Evolutionary conservation across 768 basidiomycete genomes (phyloP).

Genomic region (Exsudoporus frostii): DNA sequence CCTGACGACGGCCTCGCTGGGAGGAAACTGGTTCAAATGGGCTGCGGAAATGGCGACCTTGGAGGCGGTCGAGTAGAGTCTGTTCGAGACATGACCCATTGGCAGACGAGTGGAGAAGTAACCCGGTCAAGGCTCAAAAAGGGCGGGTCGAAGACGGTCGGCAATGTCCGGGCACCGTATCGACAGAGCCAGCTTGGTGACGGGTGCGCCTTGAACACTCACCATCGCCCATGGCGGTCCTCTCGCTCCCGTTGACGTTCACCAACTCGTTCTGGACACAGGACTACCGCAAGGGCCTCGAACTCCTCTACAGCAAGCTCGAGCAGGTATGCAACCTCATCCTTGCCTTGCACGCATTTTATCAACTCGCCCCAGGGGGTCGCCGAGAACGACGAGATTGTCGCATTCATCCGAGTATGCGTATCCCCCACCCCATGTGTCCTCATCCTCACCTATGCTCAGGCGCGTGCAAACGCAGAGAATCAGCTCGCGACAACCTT

Average conservation of each 20-base stretch:
- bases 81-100: constrained; percentile 62
- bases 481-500: constrained; percentile 58
- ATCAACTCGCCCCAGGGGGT: constrained; percentile 53
- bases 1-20: constrained; percentile 47
- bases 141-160: constrained; percentile 32
- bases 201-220: constrained; percentile 10
- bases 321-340: constrained; percentile 56
- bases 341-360: constrained; percentile 2
- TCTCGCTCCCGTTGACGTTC: constrained; percentile 86
- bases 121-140: constrained; percentile 16
- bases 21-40: constrained; percentile 56
- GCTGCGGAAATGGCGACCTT: constrained; percentile 56
- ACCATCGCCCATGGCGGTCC: constrained; percentile 64
- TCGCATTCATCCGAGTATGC: constrained; percentile 77
- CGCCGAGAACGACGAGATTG: constrained; percentile 79
- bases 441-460: constrained; percentile 9
- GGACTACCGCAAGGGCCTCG: constrained; percentile 81
- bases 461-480: constrained; percentile 77
- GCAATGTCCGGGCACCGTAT: constrained; percentile 24
- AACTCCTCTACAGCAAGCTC: constrained; percentile 71
- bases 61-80: constrained; percentile 44
- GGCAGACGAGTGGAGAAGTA: constrained; percentile 8
- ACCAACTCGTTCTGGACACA: constrained; percentile 94
- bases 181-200: not conserved
- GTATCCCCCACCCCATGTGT: not conserved